Base-by-base conservation (phyloP, 1,139 yeast genomes). In the Zygoascus sp. region DNA sequence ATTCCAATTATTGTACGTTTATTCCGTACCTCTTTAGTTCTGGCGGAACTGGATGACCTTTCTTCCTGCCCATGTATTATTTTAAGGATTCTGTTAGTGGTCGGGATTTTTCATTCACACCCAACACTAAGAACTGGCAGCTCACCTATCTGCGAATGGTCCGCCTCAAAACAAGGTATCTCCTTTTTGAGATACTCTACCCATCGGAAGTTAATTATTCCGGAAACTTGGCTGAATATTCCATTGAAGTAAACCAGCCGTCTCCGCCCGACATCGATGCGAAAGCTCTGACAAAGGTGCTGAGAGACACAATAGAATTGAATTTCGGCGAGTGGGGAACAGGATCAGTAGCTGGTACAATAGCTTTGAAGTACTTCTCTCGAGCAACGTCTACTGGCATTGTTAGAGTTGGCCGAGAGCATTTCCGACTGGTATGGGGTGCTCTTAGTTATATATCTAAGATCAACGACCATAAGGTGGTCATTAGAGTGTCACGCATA, bases 361-460 rank as follows among this genome's bases (percentile, higher is more conserved):
- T 87, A 8, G 60, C 58, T 11, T 68, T 90, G 49, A 87, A 88
- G 60, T 89, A 89, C 61, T 90, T 86, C 65, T 85, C 95, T 20
- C 80, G 79, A 46, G 76, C 75, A 58, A 89, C 97, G 0, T 80
- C 90, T 0, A 81, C 90, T 0, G 97, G 97, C 0, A 90, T 92
- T 2, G 60, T 90, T 22, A 74, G 96, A 53, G 85, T 94, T 50
- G 75, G 83, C 9, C 67, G 95, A 47, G 85, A 79, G 46, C 79
- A 81, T 49, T 76, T 74, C 46, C 79, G 81, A 40, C 60, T 75
- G 9, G 78, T 87, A 1, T 71, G 87, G 54, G 89, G 84, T 0
- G 87, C 95, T 0, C 62, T 90, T 53, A 73, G 86, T 0, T 69
- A 84, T 50, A 76, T 88, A n/a, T 73, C 70, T 40, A 66, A 68